Evolutionary conservation across 176 grass and related monocot species (phyloP).

Genomic region (Hordeum vulgare): DNA sequence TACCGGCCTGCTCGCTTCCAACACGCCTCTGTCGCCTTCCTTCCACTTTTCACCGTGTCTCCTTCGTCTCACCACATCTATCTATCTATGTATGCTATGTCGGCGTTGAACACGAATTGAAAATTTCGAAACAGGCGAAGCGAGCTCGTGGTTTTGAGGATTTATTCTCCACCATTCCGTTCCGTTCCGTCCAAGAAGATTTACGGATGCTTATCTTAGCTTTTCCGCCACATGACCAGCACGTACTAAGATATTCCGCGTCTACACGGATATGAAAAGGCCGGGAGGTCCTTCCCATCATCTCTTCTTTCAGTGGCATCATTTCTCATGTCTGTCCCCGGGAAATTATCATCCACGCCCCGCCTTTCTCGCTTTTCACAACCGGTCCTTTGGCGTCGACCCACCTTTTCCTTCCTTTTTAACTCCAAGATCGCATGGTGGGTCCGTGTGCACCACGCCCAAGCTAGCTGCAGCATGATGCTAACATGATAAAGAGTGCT

Average conservation of each 20-base stretch:
- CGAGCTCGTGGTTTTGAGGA: neutral
- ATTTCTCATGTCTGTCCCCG: conserved; percentile 18
- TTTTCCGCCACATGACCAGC: neutral
- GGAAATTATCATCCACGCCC: neutral
- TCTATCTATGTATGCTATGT: neutral
- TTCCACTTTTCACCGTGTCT: neutral
- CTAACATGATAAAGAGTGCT: too few species aligned
- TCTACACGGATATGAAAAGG: conserved; percentile 11
- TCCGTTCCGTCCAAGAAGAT: neutral
- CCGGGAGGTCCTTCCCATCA: too few species aligned
- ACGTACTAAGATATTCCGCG: neutral
- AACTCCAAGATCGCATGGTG: neutral
- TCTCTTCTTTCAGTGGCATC: too few species aligned
- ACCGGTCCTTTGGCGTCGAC: neutral
- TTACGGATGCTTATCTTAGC: neutral
- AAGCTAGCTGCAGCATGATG: neutral
- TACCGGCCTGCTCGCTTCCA: neutral
- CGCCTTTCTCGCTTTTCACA: neutral
- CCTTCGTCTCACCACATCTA: neutral
- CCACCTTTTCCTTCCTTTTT: neutral
- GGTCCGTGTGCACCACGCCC: neutral
- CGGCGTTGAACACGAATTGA: neutral
- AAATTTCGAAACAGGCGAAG: neutral
- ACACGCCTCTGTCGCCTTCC: neutral
- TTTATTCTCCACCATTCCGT: neutral